phyloP scores from a whole-genome alignment of 176 grass and related monocot genomes.

The Carex parvula region DNA sequence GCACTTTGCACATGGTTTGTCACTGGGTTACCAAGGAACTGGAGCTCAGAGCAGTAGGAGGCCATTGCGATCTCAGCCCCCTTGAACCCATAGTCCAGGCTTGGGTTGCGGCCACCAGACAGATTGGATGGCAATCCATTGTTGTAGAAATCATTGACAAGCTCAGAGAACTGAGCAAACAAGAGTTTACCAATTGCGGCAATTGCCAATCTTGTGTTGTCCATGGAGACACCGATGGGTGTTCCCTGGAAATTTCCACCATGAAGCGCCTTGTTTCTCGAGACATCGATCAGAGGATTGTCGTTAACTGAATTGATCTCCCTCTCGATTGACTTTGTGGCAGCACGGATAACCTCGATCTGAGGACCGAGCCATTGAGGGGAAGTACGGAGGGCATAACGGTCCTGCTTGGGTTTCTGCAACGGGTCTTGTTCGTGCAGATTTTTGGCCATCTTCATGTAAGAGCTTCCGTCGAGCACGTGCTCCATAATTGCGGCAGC shows the following conservation, averaged over 20 bases:
- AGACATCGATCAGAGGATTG: slow-evolving; percentile 87
- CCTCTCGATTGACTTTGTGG: slow-evolving; percentile 67
- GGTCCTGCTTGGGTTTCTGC: slow-evolving; percentile 90
- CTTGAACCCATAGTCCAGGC: slow-evolving; percentile 94
- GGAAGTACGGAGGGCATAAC: slow-evolving; percentile 87
- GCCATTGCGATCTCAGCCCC: slow-evolving; percentile 93
- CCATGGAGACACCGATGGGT: slow-evolving; percentile 91
- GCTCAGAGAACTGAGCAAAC: slow-evolving; percentile 92
- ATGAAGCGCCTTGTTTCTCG: slow-evolving; percentile 68
- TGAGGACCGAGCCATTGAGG: slow-evolving; percentile 91
- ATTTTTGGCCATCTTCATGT: slow-evolving; percentile 63
- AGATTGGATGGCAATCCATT: slow-evolving; percentile 83
- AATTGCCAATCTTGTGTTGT: slow-evolving; percentile 76
- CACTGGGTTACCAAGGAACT: slow-evolving; percentile 85
- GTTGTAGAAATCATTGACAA: slow-evolving; percentile 90
- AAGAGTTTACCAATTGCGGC: slow-evolving; percentile 92
- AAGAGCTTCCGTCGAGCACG: slow-evolving; percentile 71
- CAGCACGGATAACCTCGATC: slow-evolving; percentile 73
- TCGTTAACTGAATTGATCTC: slow-evolving; percentile 95
- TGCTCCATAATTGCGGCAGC: slow-evolving; percentile 91
- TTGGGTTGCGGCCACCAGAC: slow-evolving; percentile 70
- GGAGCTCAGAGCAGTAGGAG: slow-evolving; percentile 84
- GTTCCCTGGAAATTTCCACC: slow-evolving; percentile 96
- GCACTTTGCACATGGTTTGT: slow-evolving; percentile 95
- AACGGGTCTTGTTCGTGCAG: slow-evolving; percentile 64